Evolutionary conservation across 495 filamentous ascomycete species (phyloP).

Genomic region (Tuber aestivum): DNA sequence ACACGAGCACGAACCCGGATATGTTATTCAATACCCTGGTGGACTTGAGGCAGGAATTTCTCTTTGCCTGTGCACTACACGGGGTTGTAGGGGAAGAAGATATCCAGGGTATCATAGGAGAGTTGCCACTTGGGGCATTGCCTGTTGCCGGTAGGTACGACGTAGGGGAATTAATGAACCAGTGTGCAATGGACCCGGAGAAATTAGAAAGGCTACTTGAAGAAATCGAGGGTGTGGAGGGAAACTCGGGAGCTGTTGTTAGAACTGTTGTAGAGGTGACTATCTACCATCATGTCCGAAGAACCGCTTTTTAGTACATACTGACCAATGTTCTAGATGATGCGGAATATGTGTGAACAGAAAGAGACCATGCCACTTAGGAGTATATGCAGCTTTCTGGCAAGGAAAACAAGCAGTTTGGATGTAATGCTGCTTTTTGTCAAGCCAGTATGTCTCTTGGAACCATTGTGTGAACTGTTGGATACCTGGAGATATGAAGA

Average conservation of each 20-base stretch:
- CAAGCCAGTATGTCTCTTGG: slow-evolving; percentile 64
- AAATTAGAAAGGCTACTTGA: slow-evolving; percentile 71
- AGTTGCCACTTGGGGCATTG: slow-evolving; percentile 75
- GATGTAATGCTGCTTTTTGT: slow-evolving; percentile 86
- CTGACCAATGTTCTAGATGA: slow-evolving; percentile 53
- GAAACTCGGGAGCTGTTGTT: slow-evolving; percentile 85
- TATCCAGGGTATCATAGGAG: slow-evolving; percentile 74
- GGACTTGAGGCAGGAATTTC: slow-evolving; percentile 76
- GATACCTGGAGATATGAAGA: slow-evolving; percentile 92
- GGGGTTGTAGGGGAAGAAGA: slow-evolving; percentile 68
- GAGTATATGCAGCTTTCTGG: slow-evolving; percentile 71
- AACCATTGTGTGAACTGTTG: slow-evolving; percentile 75
- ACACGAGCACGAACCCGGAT: slow-evolving; percentile 31
- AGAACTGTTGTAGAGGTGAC: slow-evolving; percentile 71
- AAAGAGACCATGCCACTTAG: slow-evolving; percentile 91
- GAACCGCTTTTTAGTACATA: not conserved
- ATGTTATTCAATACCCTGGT: slow-evolving; percentile 35
- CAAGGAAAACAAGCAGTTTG: slow-evolving; percentile 66
- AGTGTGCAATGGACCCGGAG: slow-evolving; percentile 66
- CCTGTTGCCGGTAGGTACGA: slow-evolving; percentile 68
- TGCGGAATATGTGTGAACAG: slow-evolving; percentile 66
- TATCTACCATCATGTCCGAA: slow-evolving; percentile 18
- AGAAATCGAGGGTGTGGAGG: slow-evolving; percentile 88
- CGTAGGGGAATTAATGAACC: slow-evolving; percentile 66
- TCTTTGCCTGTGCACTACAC: slow-evolving; percentile 85